Base-by-base conservation (phyloP, 2,329 filamentous ascomycete species). In the Aspergillus brasiliensis region DNA sequence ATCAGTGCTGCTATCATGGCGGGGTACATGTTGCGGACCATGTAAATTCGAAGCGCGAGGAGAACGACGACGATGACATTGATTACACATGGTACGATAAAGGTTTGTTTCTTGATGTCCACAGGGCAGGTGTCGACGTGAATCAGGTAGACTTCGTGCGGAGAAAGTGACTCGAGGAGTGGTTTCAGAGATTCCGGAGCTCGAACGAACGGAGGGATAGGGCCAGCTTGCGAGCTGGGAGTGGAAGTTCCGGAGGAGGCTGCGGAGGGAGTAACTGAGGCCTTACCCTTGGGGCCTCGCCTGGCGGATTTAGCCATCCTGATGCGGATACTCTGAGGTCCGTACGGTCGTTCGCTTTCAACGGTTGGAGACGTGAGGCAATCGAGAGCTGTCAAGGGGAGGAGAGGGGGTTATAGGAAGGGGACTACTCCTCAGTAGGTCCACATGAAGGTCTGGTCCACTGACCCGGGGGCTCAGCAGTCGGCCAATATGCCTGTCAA, bases 61-160 rank as follows among this genome's bases (percentile, higher is more conserved):
- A 91, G 76, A 2, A 82, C 70, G 8, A 82, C 79, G 59, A 97
- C 87, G 66, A 80, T 77, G 34, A 89, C 59, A 76, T 97, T 97
- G 77, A 97, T 86, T 17, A 87, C 75, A 17, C 92, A 82, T 15
- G 93, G 92, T 0, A 97, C 87, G 51, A 87, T 69, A 77, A 97
- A 97, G 69, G 96, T 89, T 70, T 91, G 90, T 73, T 86, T 86
- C 78, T 97, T 97, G 78, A 93, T 86, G 27, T 83, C 81, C 19
- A 78, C 76, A 0, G 88, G 87, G 62, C 89, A 87, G 61, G 78
- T 79, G 81, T 97, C 93, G 76, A 96, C 81, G 80, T 97, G 92
- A 28, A 89, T 83, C 69, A 97, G 85, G 83, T 97, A 97, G 73
- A 96, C 84, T 75, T 91, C 86, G 58, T 84, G 78, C 58, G 84